phyloP scores from a whole-genome alignment of 2,329 filamentous ascomycete species.

The Rosellinia necatrix region DNA sequence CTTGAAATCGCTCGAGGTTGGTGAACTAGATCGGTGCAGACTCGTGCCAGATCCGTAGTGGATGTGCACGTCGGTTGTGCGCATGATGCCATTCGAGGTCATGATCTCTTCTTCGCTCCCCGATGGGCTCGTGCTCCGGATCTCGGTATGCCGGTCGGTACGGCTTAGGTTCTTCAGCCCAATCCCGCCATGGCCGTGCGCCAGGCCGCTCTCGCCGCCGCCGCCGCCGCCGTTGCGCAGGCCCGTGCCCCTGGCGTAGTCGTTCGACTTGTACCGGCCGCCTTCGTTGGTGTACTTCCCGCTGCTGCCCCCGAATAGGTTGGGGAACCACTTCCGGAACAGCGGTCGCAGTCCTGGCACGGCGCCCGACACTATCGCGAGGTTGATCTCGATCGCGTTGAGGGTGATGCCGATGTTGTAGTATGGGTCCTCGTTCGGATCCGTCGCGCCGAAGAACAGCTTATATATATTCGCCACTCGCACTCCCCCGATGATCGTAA shows the following conservation, averaged over 20 bases:
- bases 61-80: constrained; percentile 41
- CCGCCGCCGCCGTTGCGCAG: neutral
- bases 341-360: constrained; percentile 46
- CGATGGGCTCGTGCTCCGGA: constrained; percentile 41
- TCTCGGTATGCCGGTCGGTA: constrained; percentile 36
- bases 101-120: constrained; percentile 47
- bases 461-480: constrained; percentile 32
- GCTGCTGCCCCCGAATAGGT: constrained; percentile 19
- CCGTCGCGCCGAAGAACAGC: constrained; percentile 8
- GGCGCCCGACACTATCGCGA: constrained; percentile 48
- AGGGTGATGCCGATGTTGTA: constrained; percentile 41
- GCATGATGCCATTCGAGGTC: constrained; percentile 46
- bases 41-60: constrained; percentile 22
- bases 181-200: constrained; percentile 14
- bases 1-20: constrained; percentile 10
- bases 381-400: constrained; percentile 46
- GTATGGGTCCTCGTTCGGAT: constrained; percentile 33
- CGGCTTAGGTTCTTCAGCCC: constrained; percentile 19
- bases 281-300: neutral
- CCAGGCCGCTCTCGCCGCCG: neutral
- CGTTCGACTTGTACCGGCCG: neutral
- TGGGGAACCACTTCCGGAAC: constrained; percentile 41
- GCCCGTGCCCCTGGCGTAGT: neutral
- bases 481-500: constrained; percentile 42
- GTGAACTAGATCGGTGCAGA: neutral